Conservation (phyloP, 805 yeast species). For the Saturnispora quitensis region DNA sequence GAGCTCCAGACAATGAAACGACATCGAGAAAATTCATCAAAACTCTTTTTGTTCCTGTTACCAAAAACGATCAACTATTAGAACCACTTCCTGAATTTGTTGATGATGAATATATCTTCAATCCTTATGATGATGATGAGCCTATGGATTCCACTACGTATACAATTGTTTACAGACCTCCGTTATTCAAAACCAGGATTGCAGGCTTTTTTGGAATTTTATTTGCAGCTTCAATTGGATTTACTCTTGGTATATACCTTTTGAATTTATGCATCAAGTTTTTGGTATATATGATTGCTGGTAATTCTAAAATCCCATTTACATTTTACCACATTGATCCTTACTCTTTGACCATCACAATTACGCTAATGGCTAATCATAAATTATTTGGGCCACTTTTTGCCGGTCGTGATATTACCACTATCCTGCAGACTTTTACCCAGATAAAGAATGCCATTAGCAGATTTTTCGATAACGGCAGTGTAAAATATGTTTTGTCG, state of each 20-base stretch:
- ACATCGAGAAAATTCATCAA: conserved; percentile 56
- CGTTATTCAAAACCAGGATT: conserved; percentile 55
- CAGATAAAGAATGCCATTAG: not conserved
- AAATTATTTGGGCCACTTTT: not conserved
- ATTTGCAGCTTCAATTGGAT: conserved; percentile 37
- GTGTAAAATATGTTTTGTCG: not conserved
- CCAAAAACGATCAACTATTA: conserved; percentile 62
- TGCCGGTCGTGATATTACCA: not conserved
- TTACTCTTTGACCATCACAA: conserved; percentile 6
- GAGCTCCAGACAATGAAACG: conserved; percentile 83
- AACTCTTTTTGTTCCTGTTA: conserved; percentile 71
- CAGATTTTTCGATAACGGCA: not conserved
- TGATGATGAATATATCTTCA: conserved; percentile 21
- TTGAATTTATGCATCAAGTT: conserved; percentile 16
- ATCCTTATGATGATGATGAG: conserved; percentile 30
- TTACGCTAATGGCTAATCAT: not conserved
- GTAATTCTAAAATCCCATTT: not conserved
- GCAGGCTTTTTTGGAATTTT: conserved; percentile 35
- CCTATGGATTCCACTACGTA: conserved; percentile 34
- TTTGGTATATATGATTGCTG: not conserved
- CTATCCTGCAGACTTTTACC: not conserved
- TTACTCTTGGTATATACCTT: conserved; percentile 20
- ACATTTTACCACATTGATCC: conserved; percentile 9
- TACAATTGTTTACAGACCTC: conserved; percentile 81
- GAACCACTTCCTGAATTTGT: conserved; percentile 29